Evolutionary conservation across 441 rosid genomes (phyloP), one percentile per base, ranked within the genome.

Genomic region (Breynia disticha): DNA sequence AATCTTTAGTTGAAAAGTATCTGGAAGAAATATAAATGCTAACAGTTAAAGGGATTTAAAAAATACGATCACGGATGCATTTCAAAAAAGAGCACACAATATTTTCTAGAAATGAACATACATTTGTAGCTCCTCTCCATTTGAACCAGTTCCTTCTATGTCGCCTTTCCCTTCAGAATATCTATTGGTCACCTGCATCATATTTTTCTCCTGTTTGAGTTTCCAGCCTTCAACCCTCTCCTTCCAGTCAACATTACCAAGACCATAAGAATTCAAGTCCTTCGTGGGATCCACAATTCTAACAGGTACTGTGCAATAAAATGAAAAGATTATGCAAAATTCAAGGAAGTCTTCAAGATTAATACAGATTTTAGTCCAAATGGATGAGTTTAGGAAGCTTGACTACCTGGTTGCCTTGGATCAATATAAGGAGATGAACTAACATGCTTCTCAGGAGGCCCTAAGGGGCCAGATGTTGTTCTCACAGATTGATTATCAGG

Each of bases 181-280:
- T 73, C 86, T 82, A 71, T 67, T 78, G 54, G 75, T 79, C 84
- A 79, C 70, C 60, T 82, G 95, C 78, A 75, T 60, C 74, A 78
- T 75, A 64, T 72, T 84, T 70, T 86, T 88, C 60, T 88, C 97
- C 79, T 88, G 97, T 60, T 86, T 88, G 66, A 86, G 87, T 69
- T 91, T 91, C 98, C 98, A 91, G 48, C 97, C 88, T 67, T 91
- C 97, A 60, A 91, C 87, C 63, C 97, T 84, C 70, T 88, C 98
- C 79, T 91, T 91, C 98, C 97, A 91, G 76, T 88, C 97, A 61
- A 91, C 85, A 70, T 77, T 84, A 49, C 91, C 89, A 60, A 88
- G 94, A 69, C 97, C 98, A 71, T 91, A 91, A 55, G 97, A 78
- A 73, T 88, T 84, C 80, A 88, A 77, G 82, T 88, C 97, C 68